Percentiles rank a stretch among this genome's conserved stretches.
These are phyloP conservation scores for Caryopteris hybrid DNA, from an alignment of 305 asterid genomes.

Conservation along the genomic window DNA sequence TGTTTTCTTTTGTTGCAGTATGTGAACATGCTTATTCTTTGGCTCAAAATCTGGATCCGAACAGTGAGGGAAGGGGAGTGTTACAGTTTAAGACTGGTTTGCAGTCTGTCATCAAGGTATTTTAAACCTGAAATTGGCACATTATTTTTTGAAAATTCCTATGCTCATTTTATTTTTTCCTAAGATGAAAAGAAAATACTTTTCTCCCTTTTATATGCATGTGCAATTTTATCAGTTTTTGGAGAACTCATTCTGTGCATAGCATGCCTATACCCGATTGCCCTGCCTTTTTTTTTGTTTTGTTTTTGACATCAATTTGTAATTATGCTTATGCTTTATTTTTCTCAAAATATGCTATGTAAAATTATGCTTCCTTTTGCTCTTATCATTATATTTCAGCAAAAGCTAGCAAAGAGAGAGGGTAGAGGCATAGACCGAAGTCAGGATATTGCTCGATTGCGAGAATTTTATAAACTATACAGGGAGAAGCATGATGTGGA, in stretches of 20 bases:
- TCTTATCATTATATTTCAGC: slow-evolving; percentile 47
- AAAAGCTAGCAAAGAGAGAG: slow-evolving; percentile 88
- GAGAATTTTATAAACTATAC: slow-evolving; percentile 77
- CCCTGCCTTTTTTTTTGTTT: not conserved
- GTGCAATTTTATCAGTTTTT: not conserved
- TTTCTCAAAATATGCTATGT: slow-evolving; percentile 9
- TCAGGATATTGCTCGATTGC: slow-evolving; percentile 78
- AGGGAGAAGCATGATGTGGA: slow-evolving; percentile 78
- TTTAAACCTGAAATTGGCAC: not conserved
- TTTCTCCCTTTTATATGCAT: not conserved
- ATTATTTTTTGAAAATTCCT: not conserved
- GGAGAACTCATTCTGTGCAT: not conserved
- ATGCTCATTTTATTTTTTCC: not conserved
- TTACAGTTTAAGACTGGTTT: slow-evolving; percentile 97
- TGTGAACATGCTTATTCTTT: slow-evolving; percentile 96
- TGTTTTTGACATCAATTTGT: slow-evolving; percentile 3
- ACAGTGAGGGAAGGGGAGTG: slow-evolving; percentile 98
- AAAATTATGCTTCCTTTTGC: slow-evolving; percentile 13
- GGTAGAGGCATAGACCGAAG: slow-evolving; percentile 88
- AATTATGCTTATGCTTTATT: not conserved
- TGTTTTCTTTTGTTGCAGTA: slow-evolving; percentile 48
- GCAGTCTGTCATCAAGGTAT: slow-evolving; percentile 98
- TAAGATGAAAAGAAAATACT: not conserved
- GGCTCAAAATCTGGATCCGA: slow-evolving; percentile 97
- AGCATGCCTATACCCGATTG: not conserved